These are phyloP conservation scores for Crassisporium funariophilum DNA, from an alignment of 768 basidiomycete species.

Conservation along the genomic window DNA sequence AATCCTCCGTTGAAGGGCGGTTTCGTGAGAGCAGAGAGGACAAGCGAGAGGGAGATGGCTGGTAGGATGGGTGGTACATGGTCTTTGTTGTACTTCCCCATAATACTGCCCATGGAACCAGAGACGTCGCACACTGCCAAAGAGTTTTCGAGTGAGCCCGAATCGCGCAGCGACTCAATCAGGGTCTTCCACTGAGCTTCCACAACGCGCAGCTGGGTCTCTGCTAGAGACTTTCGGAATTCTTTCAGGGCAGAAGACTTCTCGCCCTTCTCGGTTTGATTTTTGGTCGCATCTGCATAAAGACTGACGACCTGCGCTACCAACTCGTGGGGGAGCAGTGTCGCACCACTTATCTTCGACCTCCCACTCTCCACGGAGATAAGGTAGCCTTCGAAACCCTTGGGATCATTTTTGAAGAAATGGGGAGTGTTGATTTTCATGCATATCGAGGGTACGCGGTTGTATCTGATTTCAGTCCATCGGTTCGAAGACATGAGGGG, in stretches of 20 bases:
- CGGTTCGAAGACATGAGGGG: conserved; percentile 61
- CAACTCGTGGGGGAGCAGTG: conserved; percentile 66
- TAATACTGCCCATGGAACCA: conserved; percentile 62
- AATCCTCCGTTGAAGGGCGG: conserved; percentile 67
- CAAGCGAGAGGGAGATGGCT: conserved; percentile 64
- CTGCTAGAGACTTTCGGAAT: conserved; percentile 30
- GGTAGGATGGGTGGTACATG: conserved; percentile 53
- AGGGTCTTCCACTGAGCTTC: conserved; percentile 72
- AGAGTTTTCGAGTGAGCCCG: conserved; percentile 59
- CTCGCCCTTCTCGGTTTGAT: not conserved
- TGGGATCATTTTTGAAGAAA: conserved; percentile 61
- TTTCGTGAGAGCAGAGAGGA: conserved; percentile 61
- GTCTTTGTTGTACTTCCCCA: not conserved
- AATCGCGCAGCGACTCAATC: conserved; percentile 51
- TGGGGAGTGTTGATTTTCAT: conserved; percentile 58
- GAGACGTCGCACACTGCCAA: conserved; percentile 77
- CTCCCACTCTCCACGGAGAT: conserved; percentile 56
- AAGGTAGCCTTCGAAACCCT: conserved; percentile 62
- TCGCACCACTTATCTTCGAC: conserved; percentile 63
- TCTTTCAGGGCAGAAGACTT: conserved; percentile 28
- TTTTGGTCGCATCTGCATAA: not conserved
- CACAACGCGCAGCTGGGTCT: conserved; percentile 44
- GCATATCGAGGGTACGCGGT: conserved; percentile 58
- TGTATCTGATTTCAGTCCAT: conserved; percentile 61
- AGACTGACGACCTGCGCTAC: conserved; percentile 39